These are phyloP conservation scores for Arthrinium puccinioides DNA, from an alignment of 2,329 filamentous ascomycete species.

Conservation along the genomic window DNA sequence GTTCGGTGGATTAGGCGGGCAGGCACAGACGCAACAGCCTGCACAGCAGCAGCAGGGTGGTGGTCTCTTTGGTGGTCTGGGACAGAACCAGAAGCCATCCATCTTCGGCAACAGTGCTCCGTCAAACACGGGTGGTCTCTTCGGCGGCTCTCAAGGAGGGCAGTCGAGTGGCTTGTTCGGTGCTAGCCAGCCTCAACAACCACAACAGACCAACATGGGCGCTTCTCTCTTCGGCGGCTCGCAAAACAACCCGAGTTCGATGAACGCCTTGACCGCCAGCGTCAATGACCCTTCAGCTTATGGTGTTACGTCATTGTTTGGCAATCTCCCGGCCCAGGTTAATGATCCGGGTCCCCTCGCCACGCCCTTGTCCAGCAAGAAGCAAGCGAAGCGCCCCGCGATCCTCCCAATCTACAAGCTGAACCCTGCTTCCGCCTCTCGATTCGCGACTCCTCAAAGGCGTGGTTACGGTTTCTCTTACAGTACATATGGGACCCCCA, in stretches of 20 bases:
- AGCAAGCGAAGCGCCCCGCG: slow-evolving; percentile 69
- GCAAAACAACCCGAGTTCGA: slow-evolving; percentile 41
- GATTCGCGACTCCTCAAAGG: slow-evolving; percentile 78
- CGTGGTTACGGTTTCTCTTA: slow-evolving; percentile 89
- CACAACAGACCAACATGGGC: slow-evolving; percentile 35
- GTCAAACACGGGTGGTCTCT: slow-evolving; percentile 41
- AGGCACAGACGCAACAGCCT: slow-evolving; percentile 29
- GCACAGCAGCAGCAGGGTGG: slow-evolving; percentile 27
- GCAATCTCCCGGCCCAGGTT: slow-evolving; percentile 48
- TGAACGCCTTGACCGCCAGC: slow-evolving; percentile 67
- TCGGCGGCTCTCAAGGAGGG: slow-evolving; percentile 42
- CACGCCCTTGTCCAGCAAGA: slow-evolving; percentile 72
- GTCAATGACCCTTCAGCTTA: slow-evolving; percentile 82
- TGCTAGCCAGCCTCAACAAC: slow-evolving; percentile 39
- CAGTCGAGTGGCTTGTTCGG: slow-evolving; percentile 40
- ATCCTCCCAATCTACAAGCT: slow-evolving; percentile 83
- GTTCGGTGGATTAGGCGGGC: slow-evolving; percentile 38
- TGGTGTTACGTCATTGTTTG: slow-evolving; percentile 80
- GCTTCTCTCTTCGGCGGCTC: slow-evolving; percentile 54
- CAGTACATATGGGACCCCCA: slow-evolving; percentile 81
- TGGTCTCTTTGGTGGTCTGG: slow-evolving; percentile 42
- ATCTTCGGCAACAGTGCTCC: slow-evolving; percentile 43
- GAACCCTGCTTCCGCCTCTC: slow-evolving; percentile 71
- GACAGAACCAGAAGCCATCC: slow-evolving; percentile 48
- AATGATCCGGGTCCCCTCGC: slow-evolving; percentile 82